Evolutionary conservation across 208 protist genomes (phyloP), one percentile per base, ranked within the genome.

Genomic region (Trypanosoma rangeli): DNA sequence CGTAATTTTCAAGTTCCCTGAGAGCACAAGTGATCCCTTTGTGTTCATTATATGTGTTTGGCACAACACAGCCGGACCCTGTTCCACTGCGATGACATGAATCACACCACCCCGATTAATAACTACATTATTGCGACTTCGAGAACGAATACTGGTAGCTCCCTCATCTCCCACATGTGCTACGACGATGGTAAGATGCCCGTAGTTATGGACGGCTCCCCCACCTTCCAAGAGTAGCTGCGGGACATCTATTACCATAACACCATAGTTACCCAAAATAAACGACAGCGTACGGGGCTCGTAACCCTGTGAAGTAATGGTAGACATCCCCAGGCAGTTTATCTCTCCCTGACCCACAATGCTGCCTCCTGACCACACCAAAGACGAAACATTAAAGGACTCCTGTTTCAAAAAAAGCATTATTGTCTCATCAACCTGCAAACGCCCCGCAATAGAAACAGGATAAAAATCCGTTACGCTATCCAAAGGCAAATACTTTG

Each of bases 191-290:
- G 84, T 90, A 22, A 93, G 74, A 68, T 89, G 89, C 54, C 87
- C 87, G 60, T 86, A 90, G 64, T 93, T 93, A 75, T 93, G 80
- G 48, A 93, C 85, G 26, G 74, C 79, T 3, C 87, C 87, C 4
- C 87, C 80, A 18, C 73, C 74, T 58, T 87, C 80, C 29, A 93
- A 42, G 37, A 70, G 67, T 20, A 93, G 77, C 18, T 84, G 83
- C 68, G 87, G 84, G 55, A 88, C 80, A 75, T 90, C 87, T 33
- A 93, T 89, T n/a, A 78, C 84, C 82, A 93, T 90, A 24, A 89
- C 84, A 56, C 84, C 87, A 64, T 87, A 90, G 78, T 93, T 93
- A 64, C 82, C 74, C 42, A 93, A 78, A 37, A 82, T 70, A 56
- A 90, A 80, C 4, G 76, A 70, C 15, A 93, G 67, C 53, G 75